phyloP scores from a whole-genome alignment of 495 filamentous ascomycete genomes.

The Podospora pseudoanserina region DNA sequence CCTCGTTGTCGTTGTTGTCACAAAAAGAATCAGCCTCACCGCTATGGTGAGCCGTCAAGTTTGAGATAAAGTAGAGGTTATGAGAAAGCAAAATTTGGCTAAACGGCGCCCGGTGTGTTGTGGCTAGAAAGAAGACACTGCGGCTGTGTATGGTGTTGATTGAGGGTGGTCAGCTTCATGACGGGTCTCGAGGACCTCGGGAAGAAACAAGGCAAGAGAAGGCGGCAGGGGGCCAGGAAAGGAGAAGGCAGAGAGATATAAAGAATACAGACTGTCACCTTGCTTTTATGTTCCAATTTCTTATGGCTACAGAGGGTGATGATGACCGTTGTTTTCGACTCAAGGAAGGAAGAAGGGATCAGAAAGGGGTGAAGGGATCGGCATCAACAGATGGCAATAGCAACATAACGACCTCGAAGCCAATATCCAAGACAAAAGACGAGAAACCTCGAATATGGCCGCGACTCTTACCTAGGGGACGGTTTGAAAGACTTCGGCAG shows the following conservation, averaged over 20 bases:
- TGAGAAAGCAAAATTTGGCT: conserved; percentile 13
- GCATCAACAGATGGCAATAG: no score
- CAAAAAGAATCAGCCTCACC: conserved; percentile 8
- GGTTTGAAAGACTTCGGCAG: no score
- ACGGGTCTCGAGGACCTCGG: background rate
- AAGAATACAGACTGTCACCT: background rate
- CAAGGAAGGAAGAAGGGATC: no score
- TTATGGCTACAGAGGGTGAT: background rate
- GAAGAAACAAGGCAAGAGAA: background rate
- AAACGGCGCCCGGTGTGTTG: conserved; percentile 1
- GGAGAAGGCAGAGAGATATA: background rate
- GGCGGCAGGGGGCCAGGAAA: background rate
- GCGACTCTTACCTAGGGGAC: no score
- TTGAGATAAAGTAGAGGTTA: background rate
- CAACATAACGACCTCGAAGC: no score
- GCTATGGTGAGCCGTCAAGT: background rate
- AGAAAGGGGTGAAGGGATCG: no score
- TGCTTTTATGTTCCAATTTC: background rate
- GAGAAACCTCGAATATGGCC: no score
- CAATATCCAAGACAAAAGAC: no score
- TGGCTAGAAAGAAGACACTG: conserved; percentile 4
- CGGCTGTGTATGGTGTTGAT: conserved; percentile 21
- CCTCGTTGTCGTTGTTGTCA: conserved; percentile 2
- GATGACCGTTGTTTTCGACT: background rate
- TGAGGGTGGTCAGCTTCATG: background rate